Evolutionary conservation across 164 flowering plant species (phyloP).

Genomic region (Annona cherimola): DNA sequence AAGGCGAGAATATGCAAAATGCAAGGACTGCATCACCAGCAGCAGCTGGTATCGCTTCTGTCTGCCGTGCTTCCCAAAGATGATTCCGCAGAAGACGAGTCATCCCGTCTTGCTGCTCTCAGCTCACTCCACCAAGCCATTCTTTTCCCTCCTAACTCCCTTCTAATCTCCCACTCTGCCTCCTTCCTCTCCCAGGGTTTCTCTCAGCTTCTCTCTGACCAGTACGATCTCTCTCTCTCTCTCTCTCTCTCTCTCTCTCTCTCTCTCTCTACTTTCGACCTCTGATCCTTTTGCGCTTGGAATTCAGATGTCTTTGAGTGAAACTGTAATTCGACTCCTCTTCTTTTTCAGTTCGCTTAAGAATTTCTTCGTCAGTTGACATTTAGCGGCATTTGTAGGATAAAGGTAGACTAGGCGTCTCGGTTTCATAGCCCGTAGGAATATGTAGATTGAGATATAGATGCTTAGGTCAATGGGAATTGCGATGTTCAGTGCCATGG

Average conservation of each 20-base stretch:
- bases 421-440: background rate
- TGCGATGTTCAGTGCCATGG: background rate
- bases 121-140: conserved; percentile 79
- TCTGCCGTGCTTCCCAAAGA: conserved; percentile 68
- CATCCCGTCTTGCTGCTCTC: conserved; percentile 63
- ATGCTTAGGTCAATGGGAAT: background rate
- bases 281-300: background rate
- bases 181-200: conserved; percentile 78
- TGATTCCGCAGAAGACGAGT: conserved; percentile 36
- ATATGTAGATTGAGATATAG: no score
- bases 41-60: conserved; percentile 79
- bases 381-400: no score
- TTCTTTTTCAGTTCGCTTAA: no score
- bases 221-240: conserved; percentile 32
- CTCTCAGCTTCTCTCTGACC: conserved; percentile 78
- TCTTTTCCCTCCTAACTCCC: conserved; percentile 70
- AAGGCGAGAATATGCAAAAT: conserved; percentile 18
- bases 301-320: no score
- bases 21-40: conserved; percentile 92
- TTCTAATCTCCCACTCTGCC: conserved; percentile 80
- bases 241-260: background rate
- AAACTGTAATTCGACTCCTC: no score
- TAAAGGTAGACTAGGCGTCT: no score
- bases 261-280: background rate
- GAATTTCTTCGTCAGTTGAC: no score